phyloP scores from a whole-genome alignment of 805 yeast species.

The Babjeviella inositovora region DNA sequence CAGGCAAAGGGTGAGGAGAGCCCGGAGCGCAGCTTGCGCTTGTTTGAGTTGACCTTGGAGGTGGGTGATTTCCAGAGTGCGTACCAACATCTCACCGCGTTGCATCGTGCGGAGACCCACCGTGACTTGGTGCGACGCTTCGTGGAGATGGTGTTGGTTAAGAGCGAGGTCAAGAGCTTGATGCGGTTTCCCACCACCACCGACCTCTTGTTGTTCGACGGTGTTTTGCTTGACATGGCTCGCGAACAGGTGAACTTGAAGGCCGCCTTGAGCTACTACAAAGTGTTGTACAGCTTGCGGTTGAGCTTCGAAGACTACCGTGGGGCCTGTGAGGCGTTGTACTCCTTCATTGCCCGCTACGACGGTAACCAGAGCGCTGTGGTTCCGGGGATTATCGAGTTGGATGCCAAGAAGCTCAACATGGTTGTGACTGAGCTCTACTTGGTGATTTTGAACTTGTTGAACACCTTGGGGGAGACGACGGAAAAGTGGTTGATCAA shows the following conservation, averaged over 20 bases:
- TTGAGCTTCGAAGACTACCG: slow-evolving; percentile 2
- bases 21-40: no score
- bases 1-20: neutral
- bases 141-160: neutral
- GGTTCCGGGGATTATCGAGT: neutral
- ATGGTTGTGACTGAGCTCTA: slow-evolving; percentile 1
- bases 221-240: neutral
- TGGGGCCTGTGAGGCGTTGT: slow-evolving; percentile 12
- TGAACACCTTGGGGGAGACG: neutral
- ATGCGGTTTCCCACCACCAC: neutral
- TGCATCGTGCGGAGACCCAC: neutral
- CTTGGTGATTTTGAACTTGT: slow-evolving; percentile 1
- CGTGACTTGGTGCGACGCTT: neutral
- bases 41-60: neutral
- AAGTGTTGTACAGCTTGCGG: slow-evolving; percentile 1
- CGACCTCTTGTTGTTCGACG: neutral
- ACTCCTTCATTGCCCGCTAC: slow-evolving; percentile 9
- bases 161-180: slow-evolving; percentile 1
- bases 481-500: slow-evolving; percentile 1
- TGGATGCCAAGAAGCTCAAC: slow-evolving; percentile 1
- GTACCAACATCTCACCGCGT: neutral
- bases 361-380: slow-evolving; percentile 1
- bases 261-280: slow-evolving; percentile 1
- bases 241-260: neutral
- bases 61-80: slow-evolving; percentile 1